phyloP scores from a whole-genome alignment of 108 stramenopile species.

The Pseudonitzschia multiseries region DNA sequence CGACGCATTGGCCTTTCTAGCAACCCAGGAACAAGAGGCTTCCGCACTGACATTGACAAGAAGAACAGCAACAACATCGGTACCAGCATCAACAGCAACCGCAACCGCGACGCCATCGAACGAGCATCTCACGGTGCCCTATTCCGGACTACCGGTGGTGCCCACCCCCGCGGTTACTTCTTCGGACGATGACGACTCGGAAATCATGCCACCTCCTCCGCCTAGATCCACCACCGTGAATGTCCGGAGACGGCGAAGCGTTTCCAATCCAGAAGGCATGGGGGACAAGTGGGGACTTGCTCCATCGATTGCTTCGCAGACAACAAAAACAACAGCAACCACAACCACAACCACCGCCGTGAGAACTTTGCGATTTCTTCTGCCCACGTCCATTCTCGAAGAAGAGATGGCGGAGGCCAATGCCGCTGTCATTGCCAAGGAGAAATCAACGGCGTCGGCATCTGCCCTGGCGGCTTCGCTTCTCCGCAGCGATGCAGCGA shows the following conservation, averaged over 20 bases:
- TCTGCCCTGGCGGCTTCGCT: background rate
- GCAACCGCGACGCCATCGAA: background rate
- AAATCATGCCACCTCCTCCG: slow-evolving; percentile 69
- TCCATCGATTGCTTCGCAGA: slow-evolving; percentile 8
- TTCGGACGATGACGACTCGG: slow-evolving; percentile 56
- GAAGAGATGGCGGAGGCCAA: slow-evolving; percentile 78
- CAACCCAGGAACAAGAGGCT: slow-evolving; percentile 39
- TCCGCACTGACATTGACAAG: background rate
- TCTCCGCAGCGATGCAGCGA: slow-evolving; percentile 2
- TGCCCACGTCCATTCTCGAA: slow-evolving; percentile 75
- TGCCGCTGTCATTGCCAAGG: slow-evolving; percentile 45
- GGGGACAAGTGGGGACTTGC: slow-evolving; percentile 75
- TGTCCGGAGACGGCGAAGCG: slow-evolving; percentile 53
- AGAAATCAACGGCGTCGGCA: slow-evolving; percentile 14
- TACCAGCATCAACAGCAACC: slow-evolving; percentile 3
- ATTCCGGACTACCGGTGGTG: background rate
- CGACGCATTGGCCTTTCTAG: slow-evolving; percentile 53
- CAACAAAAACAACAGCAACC: too few relatives aligned
- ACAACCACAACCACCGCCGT: slow-evolving; percentile 22
- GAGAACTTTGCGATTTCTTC: slow-evolving; percentile 62
- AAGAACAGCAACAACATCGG: background rate
- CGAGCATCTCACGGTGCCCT: background rate
- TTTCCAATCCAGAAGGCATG: slow-evolving; percentile 90
- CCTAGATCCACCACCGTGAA: slow-evolving; percentile 28
- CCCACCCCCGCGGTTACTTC: slow-evolving; percentile 23